Evolutionary conservation across 805 yeast species (phyloP), one percentile per base, ranked within the genome.

Genomic region (Candida mattraensis): DNA sequence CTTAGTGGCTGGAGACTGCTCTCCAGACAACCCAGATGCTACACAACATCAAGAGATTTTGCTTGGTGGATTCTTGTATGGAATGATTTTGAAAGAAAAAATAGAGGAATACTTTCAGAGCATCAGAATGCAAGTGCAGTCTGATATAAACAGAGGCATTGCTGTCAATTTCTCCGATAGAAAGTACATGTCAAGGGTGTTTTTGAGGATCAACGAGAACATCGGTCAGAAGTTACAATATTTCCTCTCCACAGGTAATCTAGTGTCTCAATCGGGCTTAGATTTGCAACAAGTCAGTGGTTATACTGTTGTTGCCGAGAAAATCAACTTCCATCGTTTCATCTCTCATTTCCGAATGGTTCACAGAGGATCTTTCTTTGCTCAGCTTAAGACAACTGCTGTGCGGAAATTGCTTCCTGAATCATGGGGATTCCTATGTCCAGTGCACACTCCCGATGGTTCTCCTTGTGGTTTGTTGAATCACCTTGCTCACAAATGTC

Each of bases 401-500:
- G 99, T 93, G 31, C 80, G 99, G 70, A 93, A 93, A 63, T 70
- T 93, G 53, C 74, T 93, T 40, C 99, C 99, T 1, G 99, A 93
- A 63, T 86, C 96, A 1, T 93, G 99, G 99, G 99, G 99, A 3
- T 93, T 93, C 76, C 67, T 93, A 52, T 93, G 99, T 67, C 99
- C 99, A 9, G 99, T 93, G 16, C 99, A 93, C 64, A 93, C 99
- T 10, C 99, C 99, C 5, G 99, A 93, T 83, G 99, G 99, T 53
- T 85, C 98, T 33, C 99, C 99, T 14, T 93, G 99, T 80, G 99
- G 99, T 70, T 72, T 93, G 61, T 70, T 93, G 56, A 93, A 93
- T 66, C 99, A 93, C 73, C 80, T 93, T 68, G 83, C 98, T 7
- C 97, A 93, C 67, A 88, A 87, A 64, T 93, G 99, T 74, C 72